phyloP scores from a whole-genome alignment of 441 rosid species.

The Populus hybrid region DNA sequence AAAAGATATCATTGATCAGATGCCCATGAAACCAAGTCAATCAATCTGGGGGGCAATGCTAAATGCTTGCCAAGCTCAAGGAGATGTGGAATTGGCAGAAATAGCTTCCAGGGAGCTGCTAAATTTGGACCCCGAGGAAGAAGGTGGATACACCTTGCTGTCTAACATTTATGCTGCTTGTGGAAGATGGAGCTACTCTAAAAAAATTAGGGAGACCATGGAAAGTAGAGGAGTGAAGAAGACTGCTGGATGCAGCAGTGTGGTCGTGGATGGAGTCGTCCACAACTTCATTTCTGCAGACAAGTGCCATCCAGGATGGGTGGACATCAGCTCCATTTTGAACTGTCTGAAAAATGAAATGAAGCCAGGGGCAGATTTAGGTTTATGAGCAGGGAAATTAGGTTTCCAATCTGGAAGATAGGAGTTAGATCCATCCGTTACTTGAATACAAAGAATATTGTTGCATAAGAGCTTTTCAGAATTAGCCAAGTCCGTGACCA shows the following conservation, averaged over 20 bases:
- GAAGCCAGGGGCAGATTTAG: constrained; percentile 15
- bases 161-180: constrained; percentile 47
- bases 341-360: constrained; percentile 29
- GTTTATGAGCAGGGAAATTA: no score
- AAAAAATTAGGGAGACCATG: constrained; percentile 45
- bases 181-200: constrained; percentile 40
- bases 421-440: no score
- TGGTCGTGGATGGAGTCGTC: constrained; percentile 35
- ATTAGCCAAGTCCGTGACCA: no score
- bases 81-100: constrained; percentile 51
- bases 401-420: no score
- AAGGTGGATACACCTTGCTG: constrained; percentile 46
- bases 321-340: constrained; percentile 28
- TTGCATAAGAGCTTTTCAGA: no score
- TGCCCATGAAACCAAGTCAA: constrained; percentile 45
- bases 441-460: no score
- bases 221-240: constrained; percentile 45
- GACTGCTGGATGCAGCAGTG: constrained; percentile 46
- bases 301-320: constrained; percentile 36
- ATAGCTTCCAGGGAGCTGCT: constrained; percentile 37
- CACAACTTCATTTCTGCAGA: constrained; percentile 45
- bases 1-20: constrained; percentile 13
- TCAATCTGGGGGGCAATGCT: constrained; percentile 57
- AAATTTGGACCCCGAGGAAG: constrained; percentile 50
- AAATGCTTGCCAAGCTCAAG: constrained; percentile 38